These are phyloP conservation scores for Cucurbita moschata DNA, from an alignment of 306 rosid genomes.

Conservation along the genomic window DNA sequence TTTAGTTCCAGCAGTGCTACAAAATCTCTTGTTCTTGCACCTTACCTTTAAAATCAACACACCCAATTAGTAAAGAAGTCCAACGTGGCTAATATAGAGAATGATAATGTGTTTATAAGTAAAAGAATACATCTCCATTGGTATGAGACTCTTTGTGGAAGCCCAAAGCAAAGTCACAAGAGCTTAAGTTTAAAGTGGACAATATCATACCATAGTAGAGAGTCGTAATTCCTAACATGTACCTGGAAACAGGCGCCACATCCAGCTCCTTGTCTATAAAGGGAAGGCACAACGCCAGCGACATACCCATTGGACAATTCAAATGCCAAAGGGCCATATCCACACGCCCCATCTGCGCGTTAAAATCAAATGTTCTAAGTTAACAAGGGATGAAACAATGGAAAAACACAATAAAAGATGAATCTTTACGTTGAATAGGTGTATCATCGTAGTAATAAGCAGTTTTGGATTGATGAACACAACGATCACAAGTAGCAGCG, in stretches of 20 bases:
- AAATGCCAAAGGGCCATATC: conserved; percentile 51
- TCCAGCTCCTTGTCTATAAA: conserved; percentile 60
- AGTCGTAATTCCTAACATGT: too few relatives aligned
- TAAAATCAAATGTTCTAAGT: background rate
- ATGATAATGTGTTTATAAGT: too few relatives aligned
- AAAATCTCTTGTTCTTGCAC: conserved; percentile 43
- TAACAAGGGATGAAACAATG: background rate
- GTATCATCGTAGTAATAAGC: conserved; percentile 33
- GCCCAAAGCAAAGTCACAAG: too few relatives aligned
- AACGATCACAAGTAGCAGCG: conserved; percentile 30
- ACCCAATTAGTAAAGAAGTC: too few relatives aligned
- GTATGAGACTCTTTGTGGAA: too few relatives aligned
- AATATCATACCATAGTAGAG: too few relatives aligned
- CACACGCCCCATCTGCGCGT: conserved; percentile 65
- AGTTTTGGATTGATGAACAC: conserved; percentile 43
- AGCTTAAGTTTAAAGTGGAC: too few relatives aligned
- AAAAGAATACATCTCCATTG: too few relatives aligned
- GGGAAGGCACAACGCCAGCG: conserved; percentile 52
- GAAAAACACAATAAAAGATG: background rate
- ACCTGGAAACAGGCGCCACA: conserved; percentile 93
- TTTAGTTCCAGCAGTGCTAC: conserved; percentile 38
- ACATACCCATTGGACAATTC: conserved; percentile 35
- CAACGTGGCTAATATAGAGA: too few relatives aligned
- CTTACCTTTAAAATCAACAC: conserved; percentile 33
- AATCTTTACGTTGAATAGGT: conserved; percentile 38